These are phyloP conservation scores for Apiospora rasikravindrae DNA, from an alignment of 2,329 filamentous ascomycete species.

Conservation along the genomic window DNA sequence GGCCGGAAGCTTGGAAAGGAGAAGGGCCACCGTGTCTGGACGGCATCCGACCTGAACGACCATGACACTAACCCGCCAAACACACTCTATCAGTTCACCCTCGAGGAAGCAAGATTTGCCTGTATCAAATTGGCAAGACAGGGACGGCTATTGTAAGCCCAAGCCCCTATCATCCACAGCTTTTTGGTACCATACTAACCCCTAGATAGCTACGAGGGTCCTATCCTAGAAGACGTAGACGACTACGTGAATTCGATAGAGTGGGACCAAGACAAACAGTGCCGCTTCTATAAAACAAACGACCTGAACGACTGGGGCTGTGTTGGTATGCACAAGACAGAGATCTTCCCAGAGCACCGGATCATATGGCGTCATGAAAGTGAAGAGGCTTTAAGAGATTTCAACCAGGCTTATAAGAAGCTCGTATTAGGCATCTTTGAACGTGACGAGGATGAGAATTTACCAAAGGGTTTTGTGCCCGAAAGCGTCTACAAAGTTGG, in stretches of 20 bases:
- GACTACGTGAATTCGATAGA: not conserved
- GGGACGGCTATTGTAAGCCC: constrained; percentile 35
- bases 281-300: not conserved
- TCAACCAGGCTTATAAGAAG: constrained; percentile 19
- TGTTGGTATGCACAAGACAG: constrained; percentile 30
- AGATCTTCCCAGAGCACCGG: constrained; percentile 37
- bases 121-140: constrained; percentile 26
- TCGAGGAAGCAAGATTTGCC: constrained; percentile 30
- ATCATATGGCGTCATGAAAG: constrained; percentile 35
- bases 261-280: not conserved
- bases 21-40: not conserved
- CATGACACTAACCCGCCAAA: constrained; percentile 32
- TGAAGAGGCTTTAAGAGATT: not conserved
- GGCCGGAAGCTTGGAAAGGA: constrained; percentile 16
- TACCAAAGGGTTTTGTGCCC: not conserved
- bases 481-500: not conserved
- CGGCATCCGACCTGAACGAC: constrained; percentile 16
- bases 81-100: constrained; percentile 36
- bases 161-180: not conserved
- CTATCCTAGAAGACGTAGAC: constrained; percentile 2
- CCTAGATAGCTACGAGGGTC: not conserved
- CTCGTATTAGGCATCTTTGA: not conserved
- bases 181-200: not conserved
- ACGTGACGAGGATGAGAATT: not conserved
- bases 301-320: constrained; percentile 8